These are phyloP conservation scores for Ophiostoma pallidulum DNA, from an alignment of 2,329 filamentous ascomycete species.

Conservation along the genomic window DNA sequence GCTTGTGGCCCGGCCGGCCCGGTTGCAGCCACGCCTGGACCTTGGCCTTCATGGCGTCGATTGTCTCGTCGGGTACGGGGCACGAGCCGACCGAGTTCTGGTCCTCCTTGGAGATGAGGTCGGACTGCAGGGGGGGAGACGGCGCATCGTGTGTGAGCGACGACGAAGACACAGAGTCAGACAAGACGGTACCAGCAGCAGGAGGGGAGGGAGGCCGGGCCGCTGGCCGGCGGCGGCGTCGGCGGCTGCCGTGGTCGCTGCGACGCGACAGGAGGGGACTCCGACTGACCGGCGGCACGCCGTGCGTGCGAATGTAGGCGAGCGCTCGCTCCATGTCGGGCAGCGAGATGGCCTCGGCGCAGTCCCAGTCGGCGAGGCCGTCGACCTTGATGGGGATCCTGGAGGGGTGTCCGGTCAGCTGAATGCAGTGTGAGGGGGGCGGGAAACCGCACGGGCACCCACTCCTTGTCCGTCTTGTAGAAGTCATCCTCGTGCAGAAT, in stretches of 20 bases:
- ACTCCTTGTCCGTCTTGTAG: slow-evolving; percentile 71
- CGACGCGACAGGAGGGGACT: slow-evolving; percentile 18
- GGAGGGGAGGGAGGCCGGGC: not conserved
- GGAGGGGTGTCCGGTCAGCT: not conserved
- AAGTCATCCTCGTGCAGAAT: slow-evolving; percentile 97
- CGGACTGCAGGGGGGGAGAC: slow-evolving; percentile 27
- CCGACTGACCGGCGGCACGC: slow-evolving; percentile 50
- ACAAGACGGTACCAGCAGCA: too few species aligned
- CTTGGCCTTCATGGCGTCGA: slow-evolving; percentile 36
- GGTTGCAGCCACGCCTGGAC: slow-evolving; percentile 39
- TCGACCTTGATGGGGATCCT: slow-evolving; percentile 45
- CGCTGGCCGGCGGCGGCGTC: not conserved
- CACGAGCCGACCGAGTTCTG: slow-evolving; percentile 50
- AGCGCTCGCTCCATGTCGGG: slow-evolving; percentile 58
- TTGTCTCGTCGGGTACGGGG: slow-evolving; percentile 39
- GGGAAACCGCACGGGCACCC: slow-evolving; percentile 20
- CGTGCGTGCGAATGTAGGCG: slow-evolving; percentile 58
- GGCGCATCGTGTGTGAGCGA: slow-evolving; percentile 9
- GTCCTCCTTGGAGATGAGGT: slow-evolving; percentile 50
- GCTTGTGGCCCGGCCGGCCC: slow-evolving; percentile 32
- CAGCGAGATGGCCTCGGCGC: slow-evolving; percentile 67
- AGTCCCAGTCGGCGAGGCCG: slow-evolving; percentile 83
- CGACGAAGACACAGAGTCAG: not conserved
- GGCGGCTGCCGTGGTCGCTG: slow-evolving; percentile 20
- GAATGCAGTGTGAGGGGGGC: not conserved